These are phyloP conservation scores for Pisolithus microcarpus DNA, from an alignment of 768 basidiomycete species.

Conservation along the genomic window DNA sequence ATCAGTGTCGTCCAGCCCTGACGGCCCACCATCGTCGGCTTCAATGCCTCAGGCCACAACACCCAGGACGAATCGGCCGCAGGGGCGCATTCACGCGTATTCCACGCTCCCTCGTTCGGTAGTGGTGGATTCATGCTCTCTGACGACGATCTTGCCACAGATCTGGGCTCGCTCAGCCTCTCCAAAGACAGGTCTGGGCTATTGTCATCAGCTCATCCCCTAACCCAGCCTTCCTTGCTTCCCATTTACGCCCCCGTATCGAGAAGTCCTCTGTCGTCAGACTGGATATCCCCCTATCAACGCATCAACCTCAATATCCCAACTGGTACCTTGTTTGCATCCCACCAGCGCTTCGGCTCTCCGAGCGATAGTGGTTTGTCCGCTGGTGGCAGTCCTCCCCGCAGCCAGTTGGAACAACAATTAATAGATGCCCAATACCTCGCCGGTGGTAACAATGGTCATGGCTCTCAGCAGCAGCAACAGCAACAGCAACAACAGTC, in stretches of 20 bases:
- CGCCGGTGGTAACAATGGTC: constrained; percentile 10
- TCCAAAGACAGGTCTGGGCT: constrained; percentile 18
- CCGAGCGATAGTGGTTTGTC: constrained; percentile 10
- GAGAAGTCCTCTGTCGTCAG: constrained; percentile 26
- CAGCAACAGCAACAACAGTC: constrained; percentile 26
- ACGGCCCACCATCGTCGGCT: constrained; percentile 58
- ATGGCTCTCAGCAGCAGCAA: constrained; percentile 18
- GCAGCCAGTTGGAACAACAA: constrained; percentile 41
- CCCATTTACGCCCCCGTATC: constrained; percentile 70
- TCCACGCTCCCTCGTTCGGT: constrained; percentile 26
- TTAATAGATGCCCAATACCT: constrained; percentile 35
- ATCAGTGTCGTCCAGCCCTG: constrained; percentile 78
- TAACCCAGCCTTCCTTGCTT: constrained; percentile 66
- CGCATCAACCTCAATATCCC: constrained; percentile 58
- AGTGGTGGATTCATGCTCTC: constrained; percentile 61
- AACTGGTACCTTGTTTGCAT: constrained; percentile 33
- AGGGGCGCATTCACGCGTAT: constrained; percentile 22
- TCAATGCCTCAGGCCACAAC: constrained; percentile 51
- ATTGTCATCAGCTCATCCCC: constrained; percentile 43
- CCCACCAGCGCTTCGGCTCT: constrained; percentile 46
- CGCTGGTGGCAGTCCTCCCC: constrained; percentile 28
- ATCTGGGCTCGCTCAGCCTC: constrained; percentile 36
- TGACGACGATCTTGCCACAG: constrained; percentile 75
- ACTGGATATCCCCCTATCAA: constrained; percentile 46
- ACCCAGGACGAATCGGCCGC: constrained; percentile 31